phyloP scores from a whole-genome alignment of 768 basidiomycete species.

The Psilocybe sp. region DNA sequence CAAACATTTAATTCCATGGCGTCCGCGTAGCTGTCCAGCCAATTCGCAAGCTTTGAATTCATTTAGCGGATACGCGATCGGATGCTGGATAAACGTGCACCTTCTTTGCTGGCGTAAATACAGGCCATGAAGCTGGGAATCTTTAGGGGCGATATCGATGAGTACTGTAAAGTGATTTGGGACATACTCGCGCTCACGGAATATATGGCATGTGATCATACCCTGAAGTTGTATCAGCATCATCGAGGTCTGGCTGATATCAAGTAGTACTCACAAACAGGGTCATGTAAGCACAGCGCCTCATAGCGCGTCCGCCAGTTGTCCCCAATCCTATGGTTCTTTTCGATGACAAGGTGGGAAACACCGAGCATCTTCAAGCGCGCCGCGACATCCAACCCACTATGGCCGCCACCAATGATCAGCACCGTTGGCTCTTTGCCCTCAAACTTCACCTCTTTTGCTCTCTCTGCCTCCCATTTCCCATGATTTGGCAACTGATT shows the following conservation, averaged over 20 bases:
- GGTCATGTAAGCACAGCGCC: slow-evolving; percentile 63
- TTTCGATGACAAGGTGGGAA: slow-evolving; percentile 62
- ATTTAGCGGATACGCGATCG: background rate
- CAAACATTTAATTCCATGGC: slow-evolving; percentile 49
- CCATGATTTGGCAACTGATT: slow-evolving; percentile 44
- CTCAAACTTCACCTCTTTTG: slow-evolving; percentile 40
- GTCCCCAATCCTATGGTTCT: slow-evolving; percentile 55
- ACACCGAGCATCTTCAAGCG: slow-evolving; percentile 62
- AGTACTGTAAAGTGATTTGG: background rate
- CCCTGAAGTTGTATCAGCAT: slow-evolving; percentile 27
- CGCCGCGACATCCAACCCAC: slow-evolving; percentile 63
- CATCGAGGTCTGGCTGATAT: background rate
- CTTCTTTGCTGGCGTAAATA: slow-evolving; percentile 27
- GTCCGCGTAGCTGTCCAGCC: slow-evolving; percentile 31
- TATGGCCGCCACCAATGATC: slow-evolving; percentile 65
- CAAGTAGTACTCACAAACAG: slow-evolving; percentile 48
- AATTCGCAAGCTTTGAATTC: slow-evolving; percentile 24
- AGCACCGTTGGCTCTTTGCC: slow-evolving; percentile 57
- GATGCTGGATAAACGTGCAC: slow-evolving; percentile 8
- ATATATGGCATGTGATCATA: slow-evolving; percentile 60
- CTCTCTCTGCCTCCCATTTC: slow-evolving; percentile 50
- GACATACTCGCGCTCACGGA: slow-evolving; percentile 32
- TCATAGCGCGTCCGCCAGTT: slow-evolving; percentile 69
- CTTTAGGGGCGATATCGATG: slow-evolving; percentile 3
- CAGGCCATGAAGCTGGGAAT: slow-evolving; percentile 31